Evolutionary conservation across 345 rosid species (phyloP).

Genomic region (Syzygium jambos): DNA sequence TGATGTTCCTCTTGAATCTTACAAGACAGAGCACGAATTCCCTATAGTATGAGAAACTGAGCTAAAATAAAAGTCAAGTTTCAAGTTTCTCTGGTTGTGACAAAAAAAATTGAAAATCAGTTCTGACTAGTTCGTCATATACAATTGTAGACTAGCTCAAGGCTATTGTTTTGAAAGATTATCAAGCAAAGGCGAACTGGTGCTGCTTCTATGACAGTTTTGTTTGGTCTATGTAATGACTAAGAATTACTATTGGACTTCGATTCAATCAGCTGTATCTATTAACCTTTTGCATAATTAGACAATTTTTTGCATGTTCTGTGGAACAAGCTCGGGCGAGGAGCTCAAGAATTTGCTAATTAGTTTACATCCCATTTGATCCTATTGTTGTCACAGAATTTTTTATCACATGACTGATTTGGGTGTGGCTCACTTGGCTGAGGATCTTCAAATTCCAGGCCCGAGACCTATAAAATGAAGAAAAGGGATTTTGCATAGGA

Average conservation of each 20-base stretch:
- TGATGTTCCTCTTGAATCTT: not conserved
- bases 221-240: not conserved
- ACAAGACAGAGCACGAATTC: not conserved
- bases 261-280: accelerated
- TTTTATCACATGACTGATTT: no score
- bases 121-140: not conserved
- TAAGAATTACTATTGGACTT: not conserved
- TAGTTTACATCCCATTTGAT: not conserved
- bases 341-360: not conserved
- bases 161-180: not conserved
- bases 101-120: not conserved
- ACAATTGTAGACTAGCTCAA: not conserved
- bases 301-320: accelerated
- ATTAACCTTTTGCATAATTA: not conserved
- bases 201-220: not conserved
- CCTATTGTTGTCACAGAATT: not conserved
- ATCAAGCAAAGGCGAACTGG: not conserved
- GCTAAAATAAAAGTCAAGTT: not conserved
- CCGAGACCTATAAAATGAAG: no score
- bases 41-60: not conserved
- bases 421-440: not conserved
- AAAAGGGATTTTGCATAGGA: not conserved
- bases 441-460: not conserved
- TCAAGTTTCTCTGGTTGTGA: not conserved
- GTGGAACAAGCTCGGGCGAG: not conserved